Percentiles rank a stretch among this genome's conserved stretches.
These are phyloP conservation scores for Penicillium diatomitis DNA, from an alignment of 495 filamentous ascomycete genomes.

Conservation along the genomic window DNA sequence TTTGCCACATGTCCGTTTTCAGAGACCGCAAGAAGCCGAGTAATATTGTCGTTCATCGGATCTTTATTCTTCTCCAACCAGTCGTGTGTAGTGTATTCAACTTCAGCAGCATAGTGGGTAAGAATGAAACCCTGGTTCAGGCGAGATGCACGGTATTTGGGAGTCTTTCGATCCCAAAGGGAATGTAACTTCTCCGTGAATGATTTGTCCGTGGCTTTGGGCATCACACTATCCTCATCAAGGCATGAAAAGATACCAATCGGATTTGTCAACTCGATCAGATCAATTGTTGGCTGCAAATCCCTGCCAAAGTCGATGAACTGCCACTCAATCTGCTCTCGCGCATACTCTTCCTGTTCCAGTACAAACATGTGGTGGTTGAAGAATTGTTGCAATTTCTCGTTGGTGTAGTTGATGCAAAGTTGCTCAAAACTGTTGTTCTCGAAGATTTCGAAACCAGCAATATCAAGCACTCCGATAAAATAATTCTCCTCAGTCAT, in stretches of 20 bases:
- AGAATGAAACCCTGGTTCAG: constrained; percentile 89
- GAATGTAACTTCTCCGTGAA: constrained; percentile 97
- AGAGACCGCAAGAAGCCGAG: constrained; percentile 74
- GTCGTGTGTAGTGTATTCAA: constrained; percentile 89
- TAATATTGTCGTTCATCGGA: constrained; percentile 93
- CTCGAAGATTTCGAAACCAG: constrained; percentile 98
- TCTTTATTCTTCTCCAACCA: constrained; percentile 99
- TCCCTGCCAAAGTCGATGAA: constrained; percentile 99
- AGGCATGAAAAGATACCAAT: constrained; percentile 98
- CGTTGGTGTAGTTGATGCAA: constrained; percentile 99
- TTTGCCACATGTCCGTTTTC: constrained; percentile 72
- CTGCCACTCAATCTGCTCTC: constrained; percentile 98
- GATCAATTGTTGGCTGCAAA: constrained; percentile 93
- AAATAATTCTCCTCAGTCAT: constrained; percentile 85
- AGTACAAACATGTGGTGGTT: constrained; percentile 99
- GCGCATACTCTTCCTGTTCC: constrained; percentile 96
- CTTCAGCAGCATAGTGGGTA: constrained; percentile 97
- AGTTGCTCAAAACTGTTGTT: constrained; percentile 98
- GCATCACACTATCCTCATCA: constrained; percentile 98
- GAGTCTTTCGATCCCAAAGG: constrained; percentile 91
- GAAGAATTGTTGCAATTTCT: constrained; percentile 99
- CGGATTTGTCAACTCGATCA: constrained; percentile 92
- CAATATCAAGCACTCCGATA: constrained; percentile 98
- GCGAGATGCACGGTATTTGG: constrained; percentile 83
- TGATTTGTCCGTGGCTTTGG: constrained; percentile 91